phyloP scores from a whole-genome alignment of 768 basidiomycete genomes.

The Lactarius tabidus region DNA sequence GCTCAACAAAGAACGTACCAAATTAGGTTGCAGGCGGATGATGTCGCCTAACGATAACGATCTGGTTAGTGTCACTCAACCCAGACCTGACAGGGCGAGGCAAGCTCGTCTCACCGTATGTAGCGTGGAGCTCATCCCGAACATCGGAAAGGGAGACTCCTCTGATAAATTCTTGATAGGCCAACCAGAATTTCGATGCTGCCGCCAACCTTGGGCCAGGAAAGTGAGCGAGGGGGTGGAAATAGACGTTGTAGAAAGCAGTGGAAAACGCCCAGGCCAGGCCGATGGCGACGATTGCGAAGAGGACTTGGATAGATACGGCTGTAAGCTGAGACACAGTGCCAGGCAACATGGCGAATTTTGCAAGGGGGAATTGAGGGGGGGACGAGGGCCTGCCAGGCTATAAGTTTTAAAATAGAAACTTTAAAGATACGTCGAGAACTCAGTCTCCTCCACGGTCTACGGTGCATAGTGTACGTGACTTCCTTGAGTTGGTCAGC shows the following conservation, averaged over 20 bases:
- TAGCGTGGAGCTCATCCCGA: constrained; percentile 35
- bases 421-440: background rate
- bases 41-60: constrained; percentile 33
- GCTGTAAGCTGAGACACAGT: background rate
- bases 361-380: background rate
- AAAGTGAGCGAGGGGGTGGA: constrained; percentile 26
- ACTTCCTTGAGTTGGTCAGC: background rate
- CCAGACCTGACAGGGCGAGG: background rate
- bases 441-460: background rate
- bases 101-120: constrained; percentile 33
- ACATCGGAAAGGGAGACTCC: constrained; percentile 31
- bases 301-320: background rate
- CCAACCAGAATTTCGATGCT: constrained; percentile 22
- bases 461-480: background rate
- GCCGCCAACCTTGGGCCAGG: constrained; percentile 28
- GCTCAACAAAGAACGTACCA: constrained; percentile 30
- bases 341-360: background rate
- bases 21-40: constrained; percentile 39
- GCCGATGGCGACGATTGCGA: background rate
- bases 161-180: constrained; percentile 22
- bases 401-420: background rate
- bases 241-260: constrained; percentile 12
- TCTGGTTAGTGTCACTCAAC: background rate
- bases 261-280: background rate
- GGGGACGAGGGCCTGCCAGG: background rate